A percentile compares a stretch with the other conserved stretches of the same genome.
Conservation (phyloP, 768 basidiomycete genomes). For the Agrocybe chaxingu region DNA sequence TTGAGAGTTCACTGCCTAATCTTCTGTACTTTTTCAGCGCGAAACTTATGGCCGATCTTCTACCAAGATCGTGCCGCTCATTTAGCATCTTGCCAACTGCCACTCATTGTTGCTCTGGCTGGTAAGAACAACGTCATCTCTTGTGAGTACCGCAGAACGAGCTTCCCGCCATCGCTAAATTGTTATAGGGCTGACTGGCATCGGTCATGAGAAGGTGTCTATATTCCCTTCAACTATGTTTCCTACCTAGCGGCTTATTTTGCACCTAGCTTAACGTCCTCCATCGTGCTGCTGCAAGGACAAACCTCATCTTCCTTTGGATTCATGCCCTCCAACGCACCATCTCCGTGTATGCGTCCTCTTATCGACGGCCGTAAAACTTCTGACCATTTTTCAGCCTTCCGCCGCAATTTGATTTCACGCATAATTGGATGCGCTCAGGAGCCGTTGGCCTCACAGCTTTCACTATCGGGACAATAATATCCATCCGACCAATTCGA, state of each 20-base stretch:
- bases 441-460: conserved; percentile 27
- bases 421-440: conserved; percentile 32
- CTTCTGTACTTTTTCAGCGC: conserved; percentile 25
- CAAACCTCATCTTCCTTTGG: conserved; percentile 39
- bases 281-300: conserved; percentile 41
- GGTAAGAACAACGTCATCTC: conserved; percentile 60
- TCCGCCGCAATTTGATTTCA: conserved; percentile 30
- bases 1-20: conserved; percentile 11
- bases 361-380: not conserved
- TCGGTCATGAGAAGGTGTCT: conserved; percentile 49
- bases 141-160: conserved; percentile 24
- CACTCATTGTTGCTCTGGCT: conserved; percentile 50
- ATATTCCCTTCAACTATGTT: not conserved
- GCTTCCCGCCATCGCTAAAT: not conserved
- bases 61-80: conserved; percentile 37
- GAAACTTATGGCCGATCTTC: conserved; percentile 27
- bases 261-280: conserved; percentile 38
- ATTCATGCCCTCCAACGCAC: conserved; percentile 34
- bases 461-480: conserved; percentile 32
- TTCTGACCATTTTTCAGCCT: conserved; percentile 22
- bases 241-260: not conserved
- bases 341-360: conserved; percentile 18
- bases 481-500: conserved; percentile 38
- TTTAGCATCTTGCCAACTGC: conserved; percentile 43
- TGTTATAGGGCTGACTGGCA: conserved; percentile 44